These are phyloP conservation scores for Puya raimondii DNA, from an alignment of 176 grass and related monocot genomes.

Conservation along the genomic window DNA sequence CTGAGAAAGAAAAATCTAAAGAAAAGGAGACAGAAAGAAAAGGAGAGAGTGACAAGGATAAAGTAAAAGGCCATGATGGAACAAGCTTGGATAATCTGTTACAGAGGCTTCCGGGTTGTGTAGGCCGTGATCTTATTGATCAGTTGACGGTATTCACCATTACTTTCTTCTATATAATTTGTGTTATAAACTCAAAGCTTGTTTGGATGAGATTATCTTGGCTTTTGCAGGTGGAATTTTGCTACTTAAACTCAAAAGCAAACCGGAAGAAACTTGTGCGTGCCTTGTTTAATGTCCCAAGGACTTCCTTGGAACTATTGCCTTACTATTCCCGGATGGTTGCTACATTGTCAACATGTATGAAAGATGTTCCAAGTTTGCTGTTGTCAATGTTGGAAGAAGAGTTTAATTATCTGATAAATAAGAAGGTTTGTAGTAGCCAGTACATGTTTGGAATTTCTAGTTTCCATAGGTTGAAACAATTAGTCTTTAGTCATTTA, in stretches of 20 bases:
- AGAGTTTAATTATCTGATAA: slow-evolving; percentile 96
- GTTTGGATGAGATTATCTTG: slow-evolving; percentile 13
- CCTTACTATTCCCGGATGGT: slow-evolving; percentile 95
- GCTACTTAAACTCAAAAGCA: slow-evolving; percentile 97
- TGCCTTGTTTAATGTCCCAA: slow-evolving; percentile 68
- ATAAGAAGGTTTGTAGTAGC: slow-evolving; percentile 69
- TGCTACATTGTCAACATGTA: slow-evolving; percentile 82
- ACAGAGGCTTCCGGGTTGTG: slow-evolving; percentile 83
- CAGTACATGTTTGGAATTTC: no score
- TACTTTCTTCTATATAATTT: slow-evolving; percentile 10
- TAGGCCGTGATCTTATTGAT: slow-evolving; percentile 97
- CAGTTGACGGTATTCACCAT: slow-evolving; percentile 64
- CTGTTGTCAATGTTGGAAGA: slow-evolving; percentile 88
- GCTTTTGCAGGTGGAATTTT: slow-evolving; percentile 85
- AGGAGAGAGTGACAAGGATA: slow-evolving; percentile 84
- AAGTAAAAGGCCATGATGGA: slow-evolving; percentile 71
- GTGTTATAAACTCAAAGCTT: background rate
- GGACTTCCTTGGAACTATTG: slow-evolving; percentile 91
- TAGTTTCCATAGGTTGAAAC: background rate
- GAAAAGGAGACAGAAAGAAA: slow-evolving; percentile 78
- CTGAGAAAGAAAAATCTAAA: slow-evolving; percentile 71
- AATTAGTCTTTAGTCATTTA: no score
- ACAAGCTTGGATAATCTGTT: slow-evolving; percentile 74
- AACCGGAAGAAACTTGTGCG: slow-evolving; percentile 93
- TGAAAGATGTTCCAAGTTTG: slow-evolving; percentile 88